Conservation (phyloP, 2,329 filamentous ascomycete genomes). For the Colletotrichum caudatum region DNA sequence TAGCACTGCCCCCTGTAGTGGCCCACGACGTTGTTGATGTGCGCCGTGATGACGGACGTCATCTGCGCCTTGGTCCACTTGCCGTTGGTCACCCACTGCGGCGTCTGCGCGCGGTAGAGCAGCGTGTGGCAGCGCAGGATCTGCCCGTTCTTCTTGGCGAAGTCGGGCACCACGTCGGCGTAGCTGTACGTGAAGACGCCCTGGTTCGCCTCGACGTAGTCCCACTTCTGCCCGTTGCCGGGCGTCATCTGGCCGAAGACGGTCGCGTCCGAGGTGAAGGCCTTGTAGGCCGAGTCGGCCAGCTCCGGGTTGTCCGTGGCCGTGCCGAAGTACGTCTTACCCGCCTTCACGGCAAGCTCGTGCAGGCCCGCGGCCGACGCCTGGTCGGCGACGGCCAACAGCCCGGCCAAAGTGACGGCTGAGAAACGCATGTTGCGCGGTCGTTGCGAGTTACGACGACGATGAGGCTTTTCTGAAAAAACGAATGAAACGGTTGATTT, state of each 20-base stretch:
- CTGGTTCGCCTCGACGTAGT: constrained; percentile 68
- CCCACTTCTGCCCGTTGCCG: constrained; percentile 74
- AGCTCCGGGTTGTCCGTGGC: constrained; percentile 71
- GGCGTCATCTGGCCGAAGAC: constrained; percentile 76
- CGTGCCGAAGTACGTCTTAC: constrained; percentile 70
- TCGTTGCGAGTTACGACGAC: too few relatives aligned
- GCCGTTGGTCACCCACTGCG: constrained; percentile 56
- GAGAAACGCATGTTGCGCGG: constrained; percentile 15
- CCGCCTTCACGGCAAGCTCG: constrained; percentile 45
- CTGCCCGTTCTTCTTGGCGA: constrained; percentile 20
- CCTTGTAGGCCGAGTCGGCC: constrained; percentile 64
- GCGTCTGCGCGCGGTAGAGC: constrained; percentile 54
- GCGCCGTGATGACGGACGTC: constrained; percentile 54
- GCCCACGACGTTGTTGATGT: constrained; percentile 52
- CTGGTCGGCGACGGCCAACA: constrained; percentile 15
- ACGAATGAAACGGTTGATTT: not conserved
- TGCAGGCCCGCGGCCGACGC: constrained; percentile 49
- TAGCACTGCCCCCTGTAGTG: constrained; percentile 61
- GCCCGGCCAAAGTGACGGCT: not conserved
- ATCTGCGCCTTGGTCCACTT: constrained; percentile 53
- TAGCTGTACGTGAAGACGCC: constrained; percentile 68
- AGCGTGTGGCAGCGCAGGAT: constrained; percentile 64
- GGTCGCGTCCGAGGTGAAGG: constrained; percentile 61
- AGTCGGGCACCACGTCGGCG: constrained; percentile 64
- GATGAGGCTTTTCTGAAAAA: not conserved